Conservation (phyloP, 2,329 filamentous ascomycete genomes). For the Gyromitra esculenta region DNA sequence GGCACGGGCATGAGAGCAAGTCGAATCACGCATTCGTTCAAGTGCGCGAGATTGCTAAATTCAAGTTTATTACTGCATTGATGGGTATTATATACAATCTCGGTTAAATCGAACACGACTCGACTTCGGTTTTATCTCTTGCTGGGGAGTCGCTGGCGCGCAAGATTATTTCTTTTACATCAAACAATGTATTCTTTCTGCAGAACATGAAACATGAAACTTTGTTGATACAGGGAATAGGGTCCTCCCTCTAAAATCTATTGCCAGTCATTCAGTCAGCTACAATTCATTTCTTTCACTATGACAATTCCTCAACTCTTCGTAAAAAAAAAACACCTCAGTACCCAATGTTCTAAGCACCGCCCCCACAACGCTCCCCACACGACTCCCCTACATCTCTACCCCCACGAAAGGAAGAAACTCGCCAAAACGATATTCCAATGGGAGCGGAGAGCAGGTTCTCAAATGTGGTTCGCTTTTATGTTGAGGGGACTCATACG, state of each 20-base stretch:
- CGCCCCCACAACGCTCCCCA: slow-evolving; percentile 42
- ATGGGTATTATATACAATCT: slow-evolving; percentile 10
- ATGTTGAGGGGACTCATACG: slow-evolving; percentile 53
- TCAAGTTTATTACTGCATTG: neutral
- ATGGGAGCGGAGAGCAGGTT: slow-evolving; percentile 22
- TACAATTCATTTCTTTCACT: neutral
- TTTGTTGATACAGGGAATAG: neutral
- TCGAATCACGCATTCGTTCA: neutral
- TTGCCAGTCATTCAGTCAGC: slow-evolving; percentile 23
- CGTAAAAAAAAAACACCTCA: slow-evolving; percentile 41
- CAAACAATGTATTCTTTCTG: neutral
- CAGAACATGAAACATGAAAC: neutral
- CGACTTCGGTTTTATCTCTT: neutral
- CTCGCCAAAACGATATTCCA: slow-evolving; percentile 38
- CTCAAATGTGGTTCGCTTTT: slow-evolving; percentile 32
- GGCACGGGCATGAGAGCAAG: neutral
- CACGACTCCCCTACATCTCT: slow-evolving; percentile 21
- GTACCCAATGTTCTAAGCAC: slow-evolving; percentile 54
- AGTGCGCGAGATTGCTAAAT: neutral
- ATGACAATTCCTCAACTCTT: neutral
- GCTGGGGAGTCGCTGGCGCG: neutral
- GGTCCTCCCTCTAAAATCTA: neutral
- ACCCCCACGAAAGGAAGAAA: slow-evolving; percentile 37
- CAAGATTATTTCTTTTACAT: neutral
- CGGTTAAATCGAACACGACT: neutral